These are phyloP conservation scores for Phlyctochytrium bullatum DNA, from an alignment of 192 early-diverging fungal species.

Conservation along the genomic window DNA sequence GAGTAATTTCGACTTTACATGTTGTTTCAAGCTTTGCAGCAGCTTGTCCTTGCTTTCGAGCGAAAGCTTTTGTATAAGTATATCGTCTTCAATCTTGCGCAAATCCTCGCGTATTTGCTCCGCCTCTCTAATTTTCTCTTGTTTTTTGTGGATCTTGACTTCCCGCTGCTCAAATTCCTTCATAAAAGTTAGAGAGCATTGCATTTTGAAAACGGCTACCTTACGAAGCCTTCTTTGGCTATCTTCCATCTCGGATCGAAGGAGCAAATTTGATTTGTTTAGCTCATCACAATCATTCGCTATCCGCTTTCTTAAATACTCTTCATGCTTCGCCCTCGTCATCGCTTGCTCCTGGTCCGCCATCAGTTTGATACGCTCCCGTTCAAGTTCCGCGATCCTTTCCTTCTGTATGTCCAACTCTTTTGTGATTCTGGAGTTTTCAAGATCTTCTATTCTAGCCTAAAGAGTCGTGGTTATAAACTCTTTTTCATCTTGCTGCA, in stretches of 20 bases:
- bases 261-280: slow-evolving; percentile 28
- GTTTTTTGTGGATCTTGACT: slow-evolving; percentile 18
- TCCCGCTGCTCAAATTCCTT: slow-evolving; percentile 35
- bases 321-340: slow-evolving; percentile 32
- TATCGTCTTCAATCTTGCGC: slow-evolving; percentile 29
- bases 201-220: slow-evolving; percentile 3
- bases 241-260: slow-evolving; percentile 33
- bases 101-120: slow-evolving; percentile 30
- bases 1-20: slow-evolving; percentile 15
- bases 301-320: slow-evolving; percentile 32
- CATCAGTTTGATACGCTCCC: slow-evolving; percentile 21
- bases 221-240: slow-evolving; percentile 28
- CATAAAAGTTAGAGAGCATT: too few relatives aligned
- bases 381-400: slow-evolving; percentile 11
- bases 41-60: slow-evolving; percentile 36
- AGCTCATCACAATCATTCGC: slow-evolving; percentile 35
- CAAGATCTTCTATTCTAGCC: neutral
- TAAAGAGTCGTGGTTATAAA: neutral
- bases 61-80: slow-evolving; percentile 38
- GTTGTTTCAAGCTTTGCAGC: slow-evolving; percentile 20
- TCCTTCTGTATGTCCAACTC: slow-evolving; percentile 20
- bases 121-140: slow-evolving; percentile 30
- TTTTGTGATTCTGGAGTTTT: slow-evolving; percentile 20
- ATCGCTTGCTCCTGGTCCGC: slow-evolving; percentile 24
- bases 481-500: neutral